Base-by-base conservation (phyloP, 2,329 filamentous ascomycete genomes). In the Aspergillus chevalieri region DNA sequence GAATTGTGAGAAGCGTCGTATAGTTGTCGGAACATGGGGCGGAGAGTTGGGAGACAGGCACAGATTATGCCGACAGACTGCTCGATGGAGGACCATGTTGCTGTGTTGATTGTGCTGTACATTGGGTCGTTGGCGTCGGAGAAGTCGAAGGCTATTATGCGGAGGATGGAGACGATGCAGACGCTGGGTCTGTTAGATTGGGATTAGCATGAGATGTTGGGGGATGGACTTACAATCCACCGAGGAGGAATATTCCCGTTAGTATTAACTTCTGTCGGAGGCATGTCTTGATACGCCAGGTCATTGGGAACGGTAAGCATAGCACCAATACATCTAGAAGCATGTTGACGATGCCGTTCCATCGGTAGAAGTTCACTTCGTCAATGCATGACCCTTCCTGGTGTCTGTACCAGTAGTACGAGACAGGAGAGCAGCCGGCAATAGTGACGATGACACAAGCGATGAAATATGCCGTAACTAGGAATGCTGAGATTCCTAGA, bases 51-150 rank as follows among this genome's bases (percentile, higher is more conserved):
- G 9, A 65, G 53, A 46, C 61, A 63, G 12, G 60, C 57, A 36
- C 60, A 64, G 17, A 62, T 52, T 12, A 64, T 62, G 3, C 57
- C 60, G n/a, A 60, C 46, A 1, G 61, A 62, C 34, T 65, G 61
- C 43, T 65, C 62, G 44, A 63, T 52, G 2, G 59, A 61, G 17
- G 62, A 64, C 59, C 60, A 65, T 15, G 48, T 57, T 1, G 60
- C 48, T 3, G 62, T 52, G n/a, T 50, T 26, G 28, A 58, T 43
- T 8, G 47, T 56, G 19, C 47, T 52, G 39, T 53, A 59, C 3
- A 57, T 58, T 9, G 48, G 47, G 45, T 63, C 55, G 2, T 44
- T 24, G 6, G 53, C 19, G 14, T 46, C 43, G n/a, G 24, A 30
- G 12, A 44, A 43, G 14, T 50, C 39, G 44, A 62, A 64, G 38